Conservation (phyloP, 176 grass and related monocot genomes). For the Eleusine indica region DNA sequence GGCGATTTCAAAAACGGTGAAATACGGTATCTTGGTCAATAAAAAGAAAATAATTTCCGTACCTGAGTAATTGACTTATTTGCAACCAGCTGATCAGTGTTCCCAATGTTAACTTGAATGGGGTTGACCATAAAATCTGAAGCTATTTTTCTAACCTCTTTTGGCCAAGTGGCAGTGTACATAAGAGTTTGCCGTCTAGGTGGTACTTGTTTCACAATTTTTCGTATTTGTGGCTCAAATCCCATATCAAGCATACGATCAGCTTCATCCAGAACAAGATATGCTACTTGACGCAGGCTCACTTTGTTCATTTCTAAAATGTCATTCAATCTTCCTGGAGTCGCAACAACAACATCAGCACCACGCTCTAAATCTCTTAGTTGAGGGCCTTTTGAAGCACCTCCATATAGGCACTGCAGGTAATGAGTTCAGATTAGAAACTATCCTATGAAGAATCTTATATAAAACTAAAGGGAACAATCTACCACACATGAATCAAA, state of each 20-base stretch:
- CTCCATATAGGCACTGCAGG: slow-evolving; percentile 82
- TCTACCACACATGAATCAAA: neutral
- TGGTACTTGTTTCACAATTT: slow-evolving; percentile 83
- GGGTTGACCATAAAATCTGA: slow-evolving; percentile 70
- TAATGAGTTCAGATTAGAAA: neutral
- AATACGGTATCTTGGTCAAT: slow-evolving; percentile 12
- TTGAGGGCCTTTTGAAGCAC: slow-evolving; percentile 89
- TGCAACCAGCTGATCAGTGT: slow-evolving; percentile 73
- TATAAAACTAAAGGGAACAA: slow-evolving; percentile 11
- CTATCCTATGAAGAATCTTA: neutral
- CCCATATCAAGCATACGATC: slow-evolving; percentile 99
- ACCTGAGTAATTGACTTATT: slow-evolving; percentile 97
- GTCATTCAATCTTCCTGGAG: slow-evolving; percentile 91
- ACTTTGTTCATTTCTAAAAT: slow-evolving; percentile 86
- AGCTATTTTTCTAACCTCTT: slow-evolving; percentile 80
- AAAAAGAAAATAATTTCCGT: slow-evolving; percentile 7
- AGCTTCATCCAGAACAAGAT: slow-evolving; percentile 89
- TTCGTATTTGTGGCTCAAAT: slow-evolving; percentile 92
- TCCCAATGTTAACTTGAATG: slow-evolving; percentile 91
- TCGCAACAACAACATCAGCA: slow-evolving; percentile 79
- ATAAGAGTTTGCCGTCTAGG: slow-evolving; percentile 80
- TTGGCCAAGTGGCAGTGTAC: slow-evolving; percentile 97
- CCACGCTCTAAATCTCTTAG: slow-evolving; percentile 76
- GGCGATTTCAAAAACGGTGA: slow-evolving; percentile 25
- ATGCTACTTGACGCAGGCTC: slow-evolving; percentile 67